These are phyloP conservation scores for Pisolithus microcarpus DNA, from an alignment of 768 basidiomycete genomes.

Conservation along the genomic window DNA sequence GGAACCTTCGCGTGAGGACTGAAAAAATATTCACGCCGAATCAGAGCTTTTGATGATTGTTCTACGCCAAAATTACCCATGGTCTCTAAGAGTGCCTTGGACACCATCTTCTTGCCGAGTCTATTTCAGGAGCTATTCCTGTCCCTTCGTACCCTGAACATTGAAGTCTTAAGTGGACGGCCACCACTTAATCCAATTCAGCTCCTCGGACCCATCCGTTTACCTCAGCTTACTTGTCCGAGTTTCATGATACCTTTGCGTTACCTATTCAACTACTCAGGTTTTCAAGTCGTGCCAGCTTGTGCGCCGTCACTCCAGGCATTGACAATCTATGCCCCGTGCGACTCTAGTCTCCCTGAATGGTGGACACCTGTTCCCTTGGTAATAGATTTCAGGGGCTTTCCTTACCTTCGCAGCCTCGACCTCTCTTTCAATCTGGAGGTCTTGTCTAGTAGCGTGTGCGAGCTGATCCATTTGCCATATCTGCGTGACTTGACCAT, in stretches of 20 bases:
- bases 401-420: constrained; percentile 18
- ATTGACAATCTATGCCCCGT: constrained; percentile 15
- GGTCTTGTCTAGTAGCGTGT: constrained; percentile 17
- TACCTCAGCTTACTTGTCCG: constrained; percentile 15
- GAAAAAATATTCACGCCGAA: constrained; percentile 19
- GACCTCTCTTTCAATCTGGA: constrained; percentile 18
- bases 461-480: constrained; percentile 15
- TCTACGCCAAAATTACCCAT: constrained; percentile 13
- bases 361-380: not conserved
- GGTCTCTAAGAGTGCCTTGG: constrained; percentile 17
- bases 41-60: constrained; percentile 18
- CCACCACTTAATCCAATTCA: constrained; percentile 11
- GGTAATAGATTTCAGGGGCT: constrained; percentile 10
- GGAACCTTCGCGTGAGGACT: constrained; percentile 14
- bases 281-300: constrained; percentile 16
- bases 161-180: constrained; percentile 15
- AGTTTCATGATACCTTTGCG: constrained; percentile 19
- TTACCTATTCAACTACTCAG: constrained; percentile 8
- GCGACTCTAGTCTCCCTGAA: too few species aligned
- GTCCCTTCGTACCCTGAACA: constrained; percentile 22
- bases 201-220: constrained; percentile 16
- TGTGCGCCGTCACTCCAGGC: constrained; percentile 14
- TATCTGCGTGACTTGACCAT: constrained; percentile 19
- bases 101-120: constrained; percentile 13
- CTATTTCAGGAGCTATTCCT: constrained; percentile 18